Percentiles rank a stretch among this genome's conserved stretches.
Evolutionary conservation across 148 eudicot genomes (phyloP).

Genomic region (Oxyria digyna): DNA sequence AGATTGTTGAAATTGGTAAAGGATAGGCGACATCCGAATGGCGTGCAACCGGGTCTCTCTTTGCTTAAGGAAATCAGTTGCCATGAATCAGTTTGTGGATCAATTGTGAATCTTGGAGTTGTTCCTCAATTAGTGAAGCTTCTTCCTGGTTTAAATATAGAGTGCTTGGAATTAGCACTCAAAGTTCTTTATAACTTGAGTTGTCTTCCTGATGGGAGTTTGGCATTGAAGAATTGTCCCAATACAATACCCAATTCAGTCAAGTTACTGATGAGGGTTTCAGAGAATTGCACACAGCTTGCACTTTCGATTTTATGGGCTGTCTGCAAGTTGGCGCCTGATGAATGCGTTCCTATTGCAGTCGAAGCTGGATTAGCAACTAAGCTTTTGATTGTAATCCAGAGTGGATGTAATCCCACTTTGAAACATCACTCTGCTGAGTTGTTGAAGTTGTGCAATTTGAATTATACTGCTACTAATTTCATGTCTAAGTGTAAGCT

Average conservation of each 20-base stretch:
- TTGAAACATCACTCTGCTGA: constrained; percentile 75
- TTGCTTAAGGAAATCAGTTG: constrained; percentile 45
- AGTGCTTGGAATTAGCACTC: constrained; percentile 57
- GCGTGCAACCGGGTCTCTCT: constrained; percentile 39
- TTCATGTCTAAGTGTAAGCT: constrained; percentile 91
- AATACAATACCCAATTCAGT: constrained; percentile 46
- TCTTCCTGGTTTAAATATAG: constrained; percentile 37
- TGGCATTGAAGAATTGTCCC: constrained; percentile 43
- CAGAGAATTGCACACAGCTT: constrained; percentile 62
- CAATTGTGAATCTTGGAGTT: constrained; percentile 58
- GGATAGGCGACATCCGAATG: neutral
- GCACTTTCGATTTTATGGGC: constrained; percentile 63
- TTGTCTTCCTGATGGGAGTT: constrained; percentile 32
- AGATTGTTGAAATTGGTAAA: too few species aligned
- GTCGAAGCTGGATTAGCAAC: constrained; percentile 90
- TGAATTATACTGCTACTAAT: constrained; percentile 56
- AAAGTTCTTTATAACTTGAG: constrained; percentile 33
- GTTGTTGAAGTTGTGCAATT: constrained; percentile 72
- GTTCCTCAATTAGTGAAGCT: constrained; percentile 52
- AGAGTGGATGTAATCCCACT: constrained; percentile 68
- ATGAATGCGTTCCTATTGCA: constrained; percentile 54
- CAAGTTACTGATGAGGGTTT: constrained; percentile 57
- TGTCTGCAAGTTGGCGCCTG: constrained; percentile 56
- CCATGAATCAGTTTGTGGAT: constrained; percentile 34
- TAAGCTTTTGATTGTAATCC: constrained; percentile 69